A percentile compares a stretch with the other conserved stretches of the same genome.
Evolutionary conservation across 352 stramenopile species (phyloP).

Genomic region (Globisporangium ultimum): DNA sequence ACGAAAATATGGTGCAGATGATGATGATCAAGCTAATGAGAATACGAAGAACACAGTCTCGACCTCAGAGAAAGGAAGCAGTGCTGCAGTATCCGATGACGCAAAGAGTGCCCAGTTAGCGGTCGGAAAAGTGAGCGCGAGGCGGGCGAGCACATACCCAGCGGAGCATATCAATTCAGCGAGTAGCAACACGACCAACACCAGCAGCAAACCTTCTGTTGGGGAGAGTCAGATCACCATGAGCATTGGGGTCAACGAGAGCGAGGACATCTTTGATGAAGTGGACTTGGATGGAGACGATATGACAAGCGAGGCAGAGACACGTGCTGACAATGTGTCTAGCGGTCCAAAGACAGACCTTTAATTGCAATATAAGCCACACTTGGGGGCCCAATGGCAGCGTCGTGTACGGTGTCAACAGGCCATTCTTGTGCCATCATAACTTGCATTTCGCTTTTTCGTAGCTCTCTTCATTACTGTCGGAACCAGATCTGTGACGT

Average conservation of each 20-base stretch:
- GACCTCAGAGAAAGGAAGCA: not conserved
- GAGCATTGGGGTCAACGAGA: constrained; percentile 38
- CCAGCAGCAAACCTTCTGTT: constrained; percentile 4
- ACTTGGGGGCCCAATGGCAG: not conserved
- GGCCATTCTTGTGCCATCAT: too few species aligned
- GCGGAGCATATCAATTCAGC: constrained; percentile 4
- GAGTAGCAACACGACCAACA: not conserved
- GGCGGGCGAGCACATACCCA: constrained; percentile 14
- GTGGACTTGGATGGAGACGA: constrained; percentile 12
- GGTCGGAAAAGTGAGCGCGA: constrained; percentile 12
- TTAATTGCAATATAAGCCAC: not conserved
- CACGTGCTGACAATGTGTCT: not conserved
- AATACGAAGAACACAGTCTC: not conserved
- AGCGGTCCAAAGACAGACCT: not conserved
- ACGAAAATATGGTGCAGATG: constrained; percentile 32
- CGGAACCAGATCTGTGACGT: constrained; percentile 15
- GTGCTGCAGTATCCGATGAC: not conserved
- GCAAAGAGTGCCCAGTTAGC: not conserved
- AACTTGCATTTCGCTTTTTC: not conserved
- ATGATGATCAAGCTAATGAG: constrained; percentile 9
- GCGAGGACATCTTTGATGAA: constrained; percentile 50
- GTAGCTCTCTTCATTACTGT: not conserved
- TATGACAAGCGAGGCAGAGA: not conserved
- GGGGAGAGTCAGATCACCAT: constrained; percentile 32
- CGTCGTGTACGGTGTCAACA: too few species aligned